Conservation (phyloP, 345 rosid species). For the Hypericum perforatum region DNA sequence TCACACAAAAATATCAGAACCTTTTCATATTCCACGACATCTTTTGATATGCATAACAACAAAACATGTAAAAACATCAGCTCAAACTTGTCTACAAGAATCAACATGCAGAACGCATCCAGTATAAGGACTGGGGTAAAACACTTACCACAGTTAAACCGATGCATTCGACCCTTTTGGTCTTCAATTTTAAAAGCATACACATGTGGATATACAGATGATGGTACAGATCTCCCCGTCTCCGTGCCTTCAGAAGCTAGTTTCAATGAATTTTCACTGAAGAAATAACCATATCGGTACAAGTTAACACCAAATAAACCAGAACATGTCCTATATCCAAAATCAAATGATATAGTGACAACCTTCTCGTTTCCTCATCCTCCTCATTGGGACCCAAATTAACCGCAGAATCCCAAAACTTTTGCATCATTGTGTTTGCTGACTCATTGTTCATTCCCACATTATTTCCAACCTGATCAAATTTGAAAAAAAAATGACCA, state of each 20-base stretch:
- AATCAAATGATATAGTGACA: slow-evolving; percentile 9
- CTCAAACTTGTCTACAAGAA: too few species aligned
- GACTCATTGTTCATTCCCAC: slow-evolving; percentile 67
- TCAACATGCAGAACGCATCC: not conserved
- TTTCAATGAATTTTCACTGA: slow-evolving; percentile 83
- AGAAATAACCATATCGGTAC: slow-evolving; percentile 12
- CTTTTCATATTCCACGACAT: too few species aligned
- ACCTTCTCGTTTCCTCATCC: slow-evolving; percentile 84
- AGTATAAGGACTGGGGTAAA: not conserved
- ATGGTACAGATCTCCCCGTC: slow-evolving; percentile 47
- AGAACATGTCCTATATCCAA: slow-evolving; percentile 7
- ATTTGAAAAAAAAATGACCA: not conserved
- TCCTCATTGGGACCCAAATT: slow-evolving; percentile 65
- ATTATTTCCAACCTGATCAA: slow-evolving; percentile 61
- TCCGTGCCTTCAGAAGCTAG: slow-evolving; percentile 70
- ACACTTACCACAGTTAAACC: slow-evolving; percentile 76
- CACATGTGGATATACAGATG: slow-evolving; percentile 26
- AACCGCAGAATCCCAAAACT: slow-evolving; percentile 99
- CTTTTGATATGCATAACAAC: too few species aligned
- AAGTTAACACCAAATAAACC: slow-evolving; percentile 10
- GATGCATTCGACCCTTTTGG: slow-evolving; percentile 72
- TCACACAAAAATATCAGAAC: too few species aligned
- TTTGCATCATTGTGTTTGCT: slow-evolving; percentile 82
- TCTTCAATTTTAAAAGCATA: slow-evolving; percentile 88
- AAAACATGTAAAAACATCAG: too few species aligned